phyloP scores from a whole-genome alignment of 768 basidiomycete species.

The Tricholoma bakamatsutake region DNA sequence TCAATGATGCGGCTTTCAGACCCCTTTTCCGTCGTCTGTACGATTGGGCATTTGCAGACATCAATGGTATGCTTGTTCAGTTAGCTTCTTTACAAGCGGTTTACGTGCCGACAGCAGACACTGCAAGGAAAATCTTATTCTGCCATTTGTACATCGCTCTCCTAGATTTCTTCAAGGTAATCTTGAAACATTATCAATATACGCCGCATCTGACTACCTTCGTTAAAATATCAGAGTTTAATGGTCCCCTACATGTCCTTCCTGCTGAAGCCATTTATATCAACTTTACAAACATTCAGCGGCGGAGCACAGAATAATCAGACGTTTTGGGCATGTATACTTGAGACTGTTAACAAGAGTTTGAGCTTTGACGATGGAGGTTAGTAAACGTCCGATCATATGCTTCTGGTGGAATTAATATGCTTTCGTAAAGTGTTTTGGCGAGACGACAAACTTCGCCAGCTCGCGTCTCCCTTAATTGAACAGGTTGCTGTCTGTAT shows the following conservation, averaged over 20 bases:
- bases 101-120: conserved; percentile 18
- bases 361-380: conserved; percentile 78
- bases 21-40: conserved; percentile 88
- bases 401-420: not conserved
- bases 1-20: conserved; percentile 88
- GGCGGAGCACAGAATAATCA: conserved; percentile 26
- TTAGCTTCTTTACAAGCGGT: not conserved
- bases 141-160: conserved; percentile 68
- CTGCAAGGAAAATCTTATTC: conserved; percentile 61
- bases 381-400: conserved; percentile 27
- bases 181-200: not conserved
- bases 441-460: conserved; percentile 75
- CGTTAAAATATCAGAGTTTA: conserved; percentile 45
- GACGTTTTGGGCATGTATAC: conserved; percentile 56
- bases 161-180: conserved; percentile 85
- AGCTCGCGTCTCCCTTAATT: conserved; percentile 53
- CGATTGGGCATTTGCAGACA: conserved; percentile 86
- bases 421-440: conserved; percentile 66
- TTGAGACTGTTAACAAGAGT: conserved; percentile 62
- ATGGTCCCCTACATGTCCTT: conserved; percentile 91
- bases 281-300: conserved; percentile 50
- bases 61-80: conserved; percentile 31
- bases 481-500: conserved; percentile 58
- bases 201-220: not conserved
- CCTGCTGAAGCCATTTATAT: conserved; percentile 60